These are phyloP conservation scores for Colletotrichum melonis DNA, from an alignment of 2,329 filamentous ascomycete genomes.

Conservation along the genomic window DNA sequence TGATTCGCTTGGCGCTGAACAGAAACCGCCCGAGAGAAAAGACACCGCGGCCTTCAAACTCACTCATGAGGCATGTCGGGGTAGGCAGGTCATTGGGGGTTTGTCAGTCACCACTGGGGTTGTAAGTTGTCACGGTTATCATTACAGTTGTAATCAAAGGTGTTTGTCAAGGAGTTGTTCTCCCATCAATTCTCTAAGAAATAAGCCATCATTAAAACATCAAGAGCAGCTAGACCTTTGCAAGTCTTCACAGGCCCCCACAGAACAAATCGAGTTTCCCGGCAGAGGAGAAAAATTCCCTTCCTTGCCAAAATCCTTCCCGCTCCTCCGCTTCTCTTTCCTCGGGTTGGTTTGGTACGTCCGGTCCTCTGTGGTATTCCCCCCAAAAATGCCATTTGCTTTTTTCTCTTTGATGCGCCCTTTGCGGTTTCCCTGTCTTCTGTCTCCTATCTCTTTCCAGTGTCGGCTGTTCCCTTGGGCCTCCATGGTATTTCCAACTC, in stretches of 20 bases:
- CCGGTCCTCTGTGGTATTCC: neutral
- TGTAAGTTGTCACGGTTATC: no score
- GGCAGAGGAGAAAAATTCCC: neutral
- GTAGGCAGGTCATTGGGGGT: neutral
- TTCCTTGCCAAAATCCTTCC: neutral
- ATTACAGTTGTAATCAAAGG: no score
- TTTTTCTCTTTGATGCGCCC: constrained; percentile 9
- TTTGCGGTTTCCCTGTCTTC: neutral
- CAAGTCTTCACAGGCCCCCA: neutral
- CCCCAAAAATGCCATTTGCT: constrained; percentile 10
- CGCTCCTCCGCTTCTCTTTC: neutral
- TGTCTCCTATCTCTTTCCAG: neutral
- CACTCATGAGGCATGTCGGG: neutral
- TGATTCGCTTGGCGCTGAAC: neutral
- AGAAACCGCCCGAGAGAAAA: neutral
- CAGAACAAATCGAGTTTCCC: neutral
- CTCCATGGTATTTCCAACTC: constrained; percentile 35
- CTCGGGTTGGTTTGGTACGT: neutral
- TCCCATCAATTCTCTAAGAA: neutral
- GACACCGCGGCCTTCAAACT: neutral
- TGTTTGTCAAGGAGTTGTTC: neutral
- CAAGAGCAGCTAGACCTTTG: neutral
- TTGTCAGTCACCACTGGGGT: no score
- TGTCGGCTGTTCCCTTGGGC: constrained; percentile 12
- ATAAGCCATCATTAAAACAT: neutral